Evolutionary conservation across 495 filamentous ascomycete species (phyloP).

Genomic region (Trichoderma asperelloides): DNA sequence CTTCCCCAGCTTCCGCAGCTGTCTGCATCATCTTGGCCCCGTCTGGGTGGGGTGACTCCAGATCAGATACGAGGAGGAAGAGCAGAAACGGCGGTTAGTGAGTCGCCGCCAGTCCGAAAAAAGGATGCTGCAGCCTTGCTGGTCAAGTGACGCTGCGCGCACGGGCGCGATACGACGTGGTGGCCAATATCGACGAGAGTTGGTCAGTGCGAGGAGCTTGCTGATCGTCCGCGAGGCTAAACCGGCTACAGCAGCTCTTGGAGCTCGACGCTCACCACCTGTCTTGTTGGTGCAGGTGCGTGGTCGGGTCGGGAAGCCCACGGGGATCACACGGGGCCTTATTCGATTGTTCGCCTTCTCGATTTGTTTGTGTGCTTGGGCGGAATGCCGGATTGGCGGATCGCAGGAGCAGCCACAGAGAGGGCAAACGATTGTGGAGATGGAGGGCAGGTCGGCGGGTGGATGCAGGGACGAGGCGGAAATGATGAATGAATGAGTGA

Average conservation of each 20-base stretch:
- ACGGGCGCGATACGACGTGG: slow-evolving; percentile 5
- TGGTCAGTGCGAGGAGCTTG: background rate
- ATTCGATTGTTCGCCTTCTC: background rate
- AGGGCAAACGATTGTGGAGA: background rate
- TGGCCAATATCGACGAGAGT: background rate
- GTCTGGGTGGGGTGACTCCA: background rate
- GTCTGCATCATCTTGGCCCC: background rate
- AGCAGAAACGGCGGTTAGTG: background rate
- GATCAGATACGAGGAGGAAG: background rate
- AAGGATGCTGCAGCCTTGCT: slow-evolving; percentile 6
- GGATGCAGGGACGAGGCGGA: background rate
- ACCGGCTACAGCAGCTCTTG: background rate
- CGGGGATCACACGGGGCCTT: background rate
- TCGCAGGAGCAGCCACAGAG: background rate
- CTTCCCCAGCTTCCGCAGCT: slow-evolving; percentile 4
- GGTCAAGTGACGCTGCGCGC: slow-evolving; percentile 6
- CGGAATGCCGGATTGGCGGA: background rate
- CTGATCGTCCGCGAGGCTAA: background rate
- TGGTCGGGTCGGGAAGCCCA: background rate
- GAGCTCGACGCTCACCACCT: background rate
- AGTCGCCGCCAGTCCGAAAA: slow-evolving; percentile 1
- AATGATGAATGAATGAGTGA: background rate
- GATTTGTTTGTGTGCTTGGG: background rate
- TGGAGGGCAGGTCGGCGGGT: background rate
- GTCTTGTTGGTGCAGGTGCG: background rate